Conservation (phyloP, 129 eudicot species). For the sunflower (Helianthus annuus) region DNA sequence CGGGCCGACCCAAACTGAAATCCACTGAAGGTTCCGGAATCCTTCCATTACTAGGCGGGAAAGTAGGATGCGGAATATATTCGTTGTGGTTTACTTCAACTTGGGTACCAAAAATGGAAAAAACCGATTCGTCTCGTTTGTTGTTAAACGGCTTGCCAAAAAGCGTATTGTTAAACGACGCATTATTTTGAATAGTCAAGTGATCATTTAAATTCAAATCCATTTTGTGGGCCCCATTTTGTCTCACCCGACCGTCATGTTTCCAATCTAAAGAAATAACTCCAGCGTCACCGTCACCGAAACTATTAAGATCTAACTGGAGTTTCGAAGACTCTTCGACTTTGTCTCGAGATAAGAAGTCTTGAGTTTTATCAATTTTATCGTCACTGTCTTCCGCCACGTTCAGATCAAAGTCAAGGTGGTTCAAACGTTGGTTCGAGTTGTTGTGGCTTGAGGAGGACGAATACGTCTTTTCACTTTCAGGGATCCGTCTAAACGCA, state of each 20-base stretch:
- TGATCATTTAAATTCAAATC: constrained; percentile 76
- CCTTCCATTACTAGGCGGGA: constrained; percentile 45
- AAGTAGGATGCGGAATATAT: constrained; percentile 28
- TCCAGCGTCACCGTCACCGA: constrained; percentile 53
- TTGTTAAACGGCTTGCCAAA: constrained; percentile 48
- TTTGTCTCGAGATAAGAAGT: constrained; percentile 37
- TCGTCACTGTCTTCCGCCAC: constrained; percentile 54
- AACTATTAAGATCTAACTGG: constrained; percentile 67
- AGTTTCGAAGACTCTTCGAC: constrained; percentile 45
- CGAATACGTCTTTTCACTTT: constrained; percentile 40
- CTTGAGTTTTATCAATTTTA: constrained; percentile 35
- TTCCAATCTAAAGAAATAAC: constrained; percentile 52
- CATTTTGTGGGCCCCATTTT: constrained; percentile 42
- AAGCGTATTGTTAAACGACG: constrained; percentile 36
- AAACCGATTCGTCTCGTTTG: constrained; percentile 52
- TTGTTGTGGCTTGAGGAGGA: constrained; percentile 49
- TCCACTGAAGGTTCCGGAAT: constrained; percentile 46
- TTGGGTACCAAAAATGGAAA: constrained; percentile 72
- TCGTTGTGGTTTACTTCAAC: constrained; percentile 64
- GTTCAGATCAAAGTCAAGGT: constrained; percentile 70
- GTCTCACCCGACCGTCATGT: constrained; percentile 36
- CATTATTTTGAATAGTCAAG: constrained; percentile 45
- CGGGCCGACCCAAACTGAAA: constrained; percentile 48
- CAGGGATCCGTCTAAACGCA: constrained; percentile 72
- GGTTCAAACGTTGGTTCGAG: constrained; percentile 41